Evolutionary conservation across 225 moss, liverwort and hornwort genomes (phyloP).

Genomic region (Neckera pumila): DNA sequence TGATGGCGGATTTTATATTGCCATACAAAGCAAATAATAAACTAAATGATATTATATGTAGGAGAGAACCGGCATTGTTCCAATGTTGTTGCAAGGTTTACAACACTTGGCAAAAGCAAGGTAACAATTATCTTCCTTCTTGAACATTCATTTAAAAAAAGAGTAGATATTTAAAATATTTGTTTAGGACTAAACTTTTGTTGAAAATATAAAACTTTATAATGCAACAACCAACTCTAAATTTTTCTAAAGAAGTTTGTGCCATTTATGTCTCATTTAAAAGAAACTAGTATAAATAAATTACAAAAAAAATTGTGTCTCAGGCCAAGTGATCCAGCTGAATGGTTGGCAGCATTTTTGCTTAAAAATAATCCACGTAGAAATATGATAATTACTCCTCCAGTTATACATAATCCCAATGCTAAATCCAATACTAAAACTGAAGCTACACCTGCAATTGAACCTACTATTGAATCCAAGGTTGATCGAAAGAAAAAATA

Average conservation of each 20-base stretch:
- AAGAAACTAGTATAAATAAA: not conserved
- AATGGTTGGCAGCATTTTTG: constrained; percentile 78
- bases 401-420: not conserved
- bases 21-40: too few species aligned
- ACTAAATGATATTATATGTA: not conserved
- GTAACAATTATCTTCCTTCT: not conserved
- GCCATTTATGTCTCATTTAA: too few species aligned
- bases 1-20: too few species aligned
- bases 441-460: rapidly evolving
- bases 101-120: constrained; percentile 65
- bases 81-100: constrained; percentile 64
- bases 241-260: too few species aligned
- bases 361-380: constrained; percentile 63
- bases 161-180: too few species aligned
- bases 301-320: not conserved
- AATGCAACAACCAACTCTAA: not conserved
- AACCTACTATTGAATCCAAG: not conserved
- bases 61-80: constrained; percentile 58
- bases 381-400: constrained; percentile 23
- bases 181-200: not conserved
- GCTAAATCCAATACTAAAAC: not conserved
- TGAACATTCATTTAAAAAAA: not conserved
- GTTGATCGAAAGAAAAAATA: not conserved
- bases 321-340: constrained; percentile 68
- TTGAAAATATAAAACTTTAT: not conserved